Percentiles rank a stretch among this genome's conserved stretches.
These are phyloP conservation scores for Pseudohyphozyma bogoriensis DNA, from an alignment of 768 basidiomycete species.

Conservation along the genomic window DNA sequence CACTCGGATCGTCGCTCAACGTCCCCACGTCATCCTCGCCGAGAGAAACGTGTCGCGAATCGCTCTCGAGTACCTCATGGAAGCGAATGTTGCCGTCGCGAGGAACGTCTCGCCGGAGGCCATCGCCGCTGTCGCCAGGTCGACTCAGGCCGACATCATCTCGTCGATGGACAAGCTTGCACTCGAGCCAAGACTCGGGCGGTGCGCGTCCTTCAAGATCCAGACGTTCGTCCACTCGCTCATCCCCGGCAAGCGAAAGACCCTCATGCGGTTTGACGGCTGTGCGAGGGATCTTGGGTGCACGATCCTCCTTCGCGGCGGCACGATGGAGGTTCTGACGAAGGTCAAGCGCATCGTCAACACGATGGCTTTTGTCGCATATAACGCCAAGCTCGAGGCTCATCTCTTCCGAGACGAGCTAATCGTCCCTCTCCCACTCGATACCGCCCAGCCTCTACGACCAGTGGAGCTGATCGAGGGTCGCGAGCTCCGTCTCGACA, in stretches of 20 bases:
- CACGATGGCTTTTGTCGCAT: constrained; percentile 83
- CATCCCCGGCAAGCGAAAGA: constrained; percentile 89
- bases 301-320: constrained; percentile 84
- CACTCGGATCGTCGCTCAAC: constrained; percentile 74
- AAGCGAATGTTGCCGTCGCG: constrained; percentile 80
- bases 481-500: neutral
- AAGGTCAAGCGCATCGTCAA: constrained; percentile 86
- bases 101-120: constrained; percentile 79
- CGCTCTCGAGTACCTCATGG: constrained; percentile 74
- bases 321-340: constrained; percentile 63
- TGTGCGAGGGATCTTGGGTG: constrained; percentile 87
- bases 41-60: constrained; percentile 84
- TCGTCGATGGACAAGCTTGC: constrained; percentile 51
- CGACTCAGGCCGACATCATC: constrained; percentile 89
- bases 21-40: constrained; percentile 85
- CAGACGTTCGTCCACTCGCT: constrained; percentile 90
- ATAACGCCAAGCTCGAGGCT: constrained; percentile 83
- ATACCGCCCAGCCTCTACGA: neutral
- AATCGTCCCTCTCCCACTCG: constrained; percentile 31
- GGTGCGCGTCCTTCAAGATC: constrained; percentile 71
- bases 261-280: constrained; percentile 96
- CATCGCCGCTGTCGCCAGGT: constrained; percentile 75
- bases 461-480: neutral
- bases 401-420: constrained; percentile 40
- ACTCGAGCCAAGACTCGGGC: constrained; percentile 75